A percentile compares a stretch with the other conserved stretches of the same genome.
Evolutionary conservation across 331 rosid species (phyloP).

Genomic region (Rhamnella rubrinervis): DNA sequence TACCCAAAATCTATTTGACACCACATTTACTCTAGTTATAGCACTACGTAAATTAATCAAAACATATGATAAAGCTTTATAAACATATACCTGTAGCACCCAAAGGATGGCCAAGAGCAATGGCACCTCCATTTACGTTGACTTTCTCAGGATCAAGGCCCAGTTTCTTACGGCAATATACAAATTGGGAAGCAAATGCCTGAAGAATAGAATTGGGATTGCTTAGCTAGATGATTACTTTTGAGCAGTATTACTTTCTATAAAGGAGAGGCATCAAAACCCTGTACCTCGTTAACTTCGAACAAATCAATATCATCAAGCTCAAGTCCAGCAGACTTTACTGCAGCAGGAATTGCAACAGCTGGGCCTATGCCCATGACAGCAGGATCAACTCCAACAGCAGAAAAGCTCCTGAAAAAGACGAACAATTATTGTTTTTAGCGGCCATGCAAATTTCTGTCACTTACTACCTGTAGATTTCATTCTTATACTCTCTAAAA

Average conservation of each 20-base stretch:
- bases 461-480: background rate
- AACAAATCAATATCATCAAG: constrained; percentile 62
- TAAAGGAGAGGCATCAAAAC: background rate
- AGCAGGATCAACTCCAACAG: constrained; percentile 91
- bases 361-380: constrained; percentile 95
- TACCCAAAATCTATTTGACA: no score
- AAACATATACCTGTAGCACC: constrained; percentile 67
- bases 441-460: background rate
- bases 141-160: constrained; percentile 67
- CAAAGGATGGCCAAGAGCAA: constrained; percentile 93
- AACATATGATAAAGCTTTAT: no score
- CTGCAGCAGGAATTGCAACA: constrained; percentile 82
- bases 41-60: no score
- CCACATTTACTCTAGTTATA: no score
- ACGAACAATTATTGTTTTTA: constrained; percentile 9
- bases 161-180: constrained; percentile 75
- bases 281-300: constrained; percentile 80
- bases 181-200: constrained; percentile 94
- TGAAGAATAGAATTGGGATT: constrained; percentile 28
- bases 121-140: constrained; percentile 88
- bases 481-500: no score
- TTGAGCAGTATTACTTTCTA: background rate
- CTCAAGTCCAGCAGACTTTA: constrained; percentile 82
- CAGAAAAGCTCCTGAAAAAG: constrained; percentile 73
- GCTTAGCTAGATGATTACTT: background rate